Evolutionary conservation across 2,329 filamentous ascomycete species (phyloP).

Genomic region (Pseudogymnoascus sp.): DNA sequence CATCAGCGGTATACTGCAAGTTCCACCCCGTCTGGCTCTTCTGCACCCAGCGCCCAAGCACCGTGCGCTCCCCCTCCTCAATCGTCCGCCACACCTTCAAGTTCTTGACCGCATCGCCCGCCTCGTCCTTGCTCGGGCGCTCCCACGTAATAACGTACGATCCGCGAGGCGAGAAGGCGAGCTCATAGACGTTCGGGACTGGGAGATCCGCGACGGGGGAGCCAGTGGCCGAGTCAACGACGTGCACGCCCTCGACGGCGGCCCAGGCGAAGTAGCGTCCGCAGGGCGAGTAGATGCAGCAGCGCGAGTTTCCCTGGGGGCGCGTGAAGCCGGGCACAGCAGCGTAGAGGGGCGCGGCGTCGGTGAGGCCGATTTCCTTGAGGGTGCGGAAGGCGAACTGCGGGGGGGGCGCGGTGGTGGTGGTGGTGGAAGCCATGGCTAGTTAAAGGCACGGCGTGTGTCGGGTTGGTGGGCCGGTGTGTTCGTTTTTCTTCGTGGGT

Average conservation of each 20-base stretch:
- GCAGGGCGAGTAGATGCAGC: constrained; percentile 90
- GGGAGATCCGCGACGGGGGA: constrained; percentile 66
- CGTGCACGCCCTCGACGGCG: constrained; percentile 74
- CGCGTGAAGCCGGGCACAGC: constrained; percentile 74
- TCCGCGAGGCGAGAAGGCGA: constrained; percentile 87
- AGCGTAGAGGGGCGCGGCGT: constrained; percentile 84
- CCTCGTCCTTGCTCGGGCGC: constrained; percentile 83
- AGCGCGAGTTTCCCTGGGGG: constrained; percentile 90
- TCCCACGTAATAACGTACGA: constrained; percentile 97
- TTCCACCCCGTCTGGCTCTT: constrained; percentile 96
- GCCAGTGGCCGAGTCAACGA: constrained; percentile 75
- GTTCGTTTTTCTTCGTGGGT: constrained; percentile 9
- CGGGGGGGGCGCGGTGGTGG: constrained; percentile 46
- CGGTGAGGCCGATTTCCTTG: constrained; percentile 90
- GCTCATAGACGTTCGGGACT: constrained; percentile 80
- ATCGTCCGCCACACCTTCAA: constrained; percentile 89
- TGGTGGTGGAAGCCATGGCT: constrained; percentile 67
- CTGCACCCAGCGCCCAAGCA: constrained; percentile 87
- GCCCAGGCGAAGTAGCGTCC: constrained; percentile 96
- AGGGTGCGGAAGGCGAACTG: constrained; percentile 97
- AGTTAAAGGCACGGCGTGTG: constrained; percentile 65
- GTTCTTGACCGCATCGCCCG: constrained; percentile 90
- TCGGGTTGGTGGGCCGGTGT: neutral
- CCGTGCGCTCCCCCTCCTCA: constrained; percentile 57
- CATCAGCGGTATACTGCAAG: constrained; percentile 90